Base-by-base conservation (phyloP, 192 early-diverging fungal species). In the Mortierella alpina region DNA sequence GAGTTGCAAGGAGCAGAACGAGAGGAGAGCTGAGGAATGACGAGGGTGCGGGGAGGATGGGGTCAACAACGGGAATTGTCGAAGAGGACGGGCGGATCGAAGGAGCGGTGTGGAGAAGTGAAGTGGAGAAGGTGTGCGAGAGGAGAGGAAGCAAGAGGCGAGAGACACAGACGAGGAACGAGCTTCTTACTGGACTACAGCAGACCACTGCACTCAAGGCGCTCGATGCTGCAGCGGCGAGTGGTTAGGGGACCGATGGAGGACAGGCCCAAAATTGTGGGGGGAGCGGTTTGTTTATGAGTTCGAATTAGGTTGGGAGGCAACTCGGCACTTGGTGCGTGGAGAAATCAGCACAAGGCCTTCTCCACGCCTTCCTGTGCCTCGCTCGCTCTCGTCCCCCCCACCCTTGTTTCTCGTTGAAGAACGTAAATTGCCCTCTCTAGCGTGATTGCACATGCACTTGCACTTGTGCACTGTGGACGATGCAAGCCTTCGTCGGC, bases 261-360 rank as follows among this genome's bases (percentile, higher is more conserved):
- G 50, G 18, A 48, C 4, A 60, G 58, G 53, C 20, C n/a, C 66
- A 68, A 68, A 68, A 22, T 59, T 68, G 66, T 68, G 66, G 66
- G 66, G 66, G 31, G 3, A 31, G 31, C 31, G 31, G 31, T 31
- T 31, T 31, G 31, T 31, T 31, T 31, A 31, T 31, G 31, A 31
- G 1, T 31, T 31, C n/a, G n/a, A n/a, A n/a, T n/a, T 31, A 31
- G 31, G 31, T 31, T 31, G 31, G 31, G 31, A 31, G 31, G 31
- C 31, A 1, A 31, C 31, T 31, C 31, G 31, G 31, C 31, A 31
- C 31, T 31, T 31, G 31, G 31, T 51, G 50, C 50, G 50, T n/a
- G 50, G 50, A 51, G n/a, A n/a, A n/a, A n/a, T 51, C 11, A n/a
- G n/a, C n/a, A n/a, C n/a, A 12, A 51, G 50, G 50, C n/a, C 11